Base-by-base conservation (phyloP, 169 alveolate genomes). In the Perkinsus chesapeaki region DNA sequence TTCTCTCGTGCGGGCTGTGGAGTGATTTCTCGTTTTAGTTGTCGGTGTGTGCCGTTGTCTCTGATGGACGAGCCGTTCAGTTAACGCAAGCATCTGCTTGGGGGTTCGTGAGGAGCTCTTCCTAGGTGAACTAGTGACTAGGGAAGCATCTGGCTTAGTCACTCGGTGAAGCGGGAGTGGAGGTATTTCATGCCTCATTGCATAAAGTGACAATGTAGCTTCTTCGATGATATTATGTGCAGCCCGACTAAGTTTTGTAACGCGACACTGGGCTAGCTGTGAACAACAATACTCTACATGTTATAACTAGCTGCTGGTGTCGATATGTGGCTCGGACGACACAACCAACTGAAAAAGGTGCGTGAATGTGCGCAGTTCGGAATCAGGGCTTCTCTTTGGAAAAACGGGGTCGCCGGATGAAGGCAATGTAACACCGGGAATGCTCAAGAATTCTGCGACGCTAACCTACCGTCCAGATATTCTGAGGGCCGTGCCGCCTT, bases 401-500 rank as follows among this genome's bases (percentile, higher is more conserved):
- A n/a, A n/a, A n/a, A n/a, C n/a, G n/a, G n/a, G n/a, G n/a, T n/a
- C n/a, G n/a, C n/a, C n/a, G n/a, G n/a, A n/a, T n/a, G n/a, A n/a
- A n/a, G n/a, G n/a, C n/a, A n/a, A n/a, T n/a, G n/a, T 10, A 9
- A 47, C 16, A 43, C 5, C 23, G 23, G 60, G 5, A 43, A 43
- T 5, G 60, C 60, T 43, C 60, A 5, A 5, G 60, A 5, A 5
- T 16, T 43, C 16, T 5, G 60, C 23, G 16, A 16, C 60, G 60
- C 60, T 60, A 34, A 60, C 82, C 72, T 19, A 91, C 48, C 10
- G n/a, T 23, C 92, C 92, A 91, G 39, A 91, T 36, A 38, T 91
- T 91, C 48, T n/a, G 73, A 39, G 48, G 39, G 3, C 92, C 92
- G 19, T 91, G 92, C 16, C 92, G 92, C 37, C 92, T 19, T 31